Conservation (phyloP, 345 rosid species). For the Gossypioides kirkii region DNA sequence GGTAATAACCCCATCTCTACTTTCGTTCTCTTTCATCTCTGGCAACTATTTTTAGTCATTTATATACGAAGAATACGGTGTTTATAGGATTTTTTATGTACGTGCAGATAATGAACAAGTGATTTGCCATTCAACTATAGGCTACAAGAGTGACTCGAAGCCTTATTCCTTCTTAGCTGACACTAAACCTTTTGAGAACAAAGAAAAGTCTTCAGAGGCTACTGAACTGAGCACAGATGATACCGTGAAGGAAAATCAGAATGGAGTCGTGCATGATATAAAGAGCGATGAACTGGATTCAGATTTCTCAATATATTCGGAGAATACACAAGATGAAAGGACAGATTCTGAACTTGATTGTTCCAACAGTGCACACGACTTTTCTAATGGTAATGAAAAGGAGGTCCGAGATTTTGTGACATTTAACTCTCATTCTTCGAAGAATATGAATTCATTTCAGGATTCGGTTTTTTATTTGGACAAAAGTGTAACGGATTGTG, state of each 20-base stretch:
- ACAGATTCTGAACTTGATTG: conserved; percentile 17
- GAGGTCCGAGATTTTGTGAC: conserved; percentile 17
- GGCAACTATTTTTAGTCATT: not conserved
- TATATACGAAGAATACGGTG: not conserved
- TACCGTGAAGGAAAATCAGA: conserved; percentile 26
- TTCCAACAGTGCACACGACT: conserved; percentile 20
- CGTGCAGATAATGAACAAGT: conserved; percentile 52
- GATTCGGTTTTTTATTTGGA: conserved; percentile 46
- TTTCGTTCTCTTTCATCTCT: not conserved
- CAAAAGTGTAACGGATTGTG: conserved; percentile 49
- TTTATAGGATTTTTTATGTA: conserved; percentile 9
- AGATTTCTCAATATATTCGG: conserved; percentile 11
- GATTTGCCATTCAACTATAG: conserved; percentile 31
- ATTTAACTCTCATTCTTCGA: conserved; percentile 13
- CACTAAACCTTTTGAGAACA: conserved; percentile 29
- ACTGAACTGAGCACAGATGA: conserved; percentile 28
- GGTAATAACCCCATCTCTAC: conserved; percentile 29
- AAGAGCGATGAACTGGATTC: conserved; percentile 23
- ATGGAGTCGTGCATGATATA: conserved; percentile 15
- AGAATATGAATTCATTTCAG: conserved; percentile 25
- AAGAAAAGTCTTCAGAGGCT: conserved; percentile 31
- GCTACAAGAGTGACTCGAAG: conserved; percentile 24
- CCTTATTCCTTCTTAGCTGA: conserved; percentile 11
- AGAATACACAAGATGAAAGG: conserved; percentile 25
- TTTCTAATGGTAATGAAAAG: conserved; percentile 20